Evolutionary conservation across 352 stramenopile species (phyloP).

Genomic region (Peronospora farinosa): DNA sequence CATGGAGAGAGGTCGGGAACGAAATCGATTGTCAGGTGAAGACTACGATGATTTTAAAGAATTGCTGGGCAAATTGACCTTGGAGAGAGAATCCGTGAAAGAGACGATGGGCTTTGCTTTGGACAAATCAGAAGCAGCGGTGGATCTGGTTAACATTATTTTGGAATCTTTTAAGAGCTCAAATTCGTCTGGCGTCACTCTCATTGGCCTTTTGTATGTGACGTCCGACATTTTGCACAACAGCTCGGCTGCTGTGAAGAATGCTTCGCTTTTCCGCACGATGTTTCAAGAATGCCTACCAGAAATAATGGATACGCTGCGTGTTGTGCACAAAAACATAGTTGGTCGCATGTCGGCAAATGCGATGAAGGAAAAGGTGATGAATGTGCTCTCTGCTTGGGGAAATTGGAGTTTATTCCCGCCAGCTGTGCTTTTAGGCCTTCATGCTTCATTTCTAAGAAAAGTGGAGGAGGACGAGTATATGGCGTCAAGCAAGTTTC

Average conservation of each 20-base stretch:
- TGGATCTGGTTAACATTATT: conserved; percentile 58
- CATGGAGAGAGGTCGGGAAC: conserved; percentile 50
- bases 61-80: conserved; percentile 38
- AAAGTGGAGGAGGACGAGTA: conserved; percentile 65
- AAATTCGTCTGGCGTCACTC: conserved; percentile 33
- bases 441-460: conserved; percentile 74
- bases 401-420: conserved; percentile 78
- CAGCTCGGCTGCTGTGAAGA: conserved; percentile 81
- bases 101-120: conserved; percentile 69
- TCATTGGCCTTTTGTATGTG: conserved; percentile 71
- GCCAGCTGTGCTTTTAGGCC: conserved; percentile 59
- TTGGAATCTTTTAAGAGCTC: conserved; percentile 38
- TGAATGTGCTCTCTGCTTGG: conserved; percentile 67
- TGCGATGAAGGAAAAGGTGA: conserved; percentile 77
- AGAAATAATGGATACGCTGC: conserved; percentile 61
- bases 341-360: conserved; percentile 70
- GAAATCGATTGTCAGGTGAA: conserved; percentile 39
- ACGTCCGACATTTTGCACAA: conserved; percentile 88
- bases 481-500: conserved; percentile 9
- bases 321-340: conserved; percentile 44
- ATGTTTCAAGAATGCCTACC: conserved; percentile 79
- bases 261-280: conserved; percentile 84
- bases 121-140: conserved; percentile 71
- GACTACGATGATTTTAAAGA: conserved; percentile 53
- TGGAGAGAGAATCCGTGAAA: conserved; percentile 69